Percentiles rank a stretch among this genome's conserved stretches.
Evolutionary conservation across 495 filamentous ascomycete species (phyloP).

Genomic region (Aspergillus wentii): DNA sequence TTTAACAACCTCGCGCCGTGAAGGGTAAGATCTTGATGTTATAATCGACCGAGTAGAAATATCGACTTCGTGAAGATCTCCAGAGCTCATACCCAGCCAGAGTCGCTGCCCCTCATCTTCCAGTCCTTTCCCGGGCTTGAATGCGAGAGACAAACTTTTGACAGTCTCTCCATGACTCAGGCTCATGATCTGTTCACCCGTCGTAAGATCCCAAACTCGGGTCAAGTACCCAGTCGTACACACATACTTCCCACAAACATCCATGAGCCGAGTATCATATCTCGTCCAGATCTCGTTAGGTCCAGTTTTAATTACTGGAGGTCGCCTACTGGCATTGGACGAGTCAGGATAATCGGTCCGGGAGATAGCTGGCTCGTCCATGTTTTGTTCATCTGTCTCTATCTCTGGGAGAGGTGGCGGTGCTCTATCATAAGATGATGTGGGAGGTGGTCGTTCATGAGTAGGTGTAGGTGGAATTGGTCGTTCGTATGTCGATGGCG

Average conservation of each 20-base stretch:
- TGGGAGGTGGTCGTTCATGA: no score
- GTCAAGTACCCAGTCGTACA: conserved; percentile 83
- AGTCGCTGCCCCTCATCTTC: conserved; percentile 75
- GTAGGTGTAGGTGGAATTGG: no score
- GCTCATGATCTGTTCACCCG: conserved; percentile 76
- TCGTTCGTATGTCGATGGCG: no score
- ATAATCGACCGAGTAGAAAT: conserved; percentile 63
- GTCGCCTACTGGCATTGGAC: conserved; percentile 77
- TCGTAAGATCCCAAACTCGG: conserved; percentile 77
- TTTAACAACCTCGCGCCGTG: conserved; percentile 75
- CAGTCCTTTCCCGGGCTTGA: conserved; percentile 71
- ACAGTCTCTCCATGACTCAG: conserved; percentile 72
- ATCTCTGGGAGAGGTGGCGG: no score
- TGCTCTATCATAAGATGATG: no score
- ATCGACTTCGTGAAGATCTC: conserved; percentile 86
- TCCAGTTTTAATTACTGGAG: conserved; percentile 66
- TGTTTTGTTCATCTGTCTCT: no score
- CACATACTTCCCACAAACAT: conserved; percentile 80
- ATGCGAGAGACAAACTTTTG: conserved; percentile 73
- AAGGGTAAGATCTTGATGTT: conserved; percentile 65
- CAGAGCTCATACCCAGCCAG: conserved; percentile 87
- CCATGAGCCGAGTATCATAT: conserved; percentile 78
- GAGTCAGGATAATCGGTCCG: conserved; percentile 73
- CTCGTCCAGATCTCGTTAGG: conserved; percentile 73
- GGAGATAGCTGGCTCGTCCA: conserved; percentile 22